These are phyloP conservation scores for Ceratocystis alfenasii DNA, from an alignment of 2,329 filamentous ascomycete genomes.

Conservation along the genomic window DNA sequence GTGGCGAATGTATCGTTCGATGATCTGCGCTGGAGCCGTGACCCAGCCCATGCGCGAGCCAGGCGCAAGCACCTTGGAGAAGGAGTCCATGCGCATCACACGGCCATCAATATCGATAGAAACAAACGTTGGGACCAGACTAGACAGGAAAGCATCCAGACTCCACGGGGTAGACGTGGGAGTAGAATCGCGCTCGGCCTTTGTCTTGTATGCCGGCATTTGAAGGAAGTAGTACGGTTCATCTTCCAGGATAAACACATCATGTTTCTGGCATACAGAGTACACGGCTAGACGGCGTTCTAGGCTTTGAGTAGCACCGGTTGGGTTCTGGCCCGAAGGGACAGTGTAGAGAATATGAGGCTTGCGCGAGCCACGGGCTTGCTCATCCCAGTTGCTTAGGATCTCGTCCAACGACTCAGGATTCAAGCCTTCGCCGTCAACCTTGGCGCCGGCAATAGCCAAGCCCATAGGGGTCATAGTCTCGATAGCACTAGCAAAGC, in stretches of 20 bases:
- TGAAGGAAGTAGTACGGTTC: constrained; percentile 94
- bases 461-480: constrained; percentile 44
- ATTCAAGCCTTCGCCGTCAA: constrained; percentile 44
- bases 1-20: constrained; percentile 71
- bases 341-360: constrained; percentile 49
- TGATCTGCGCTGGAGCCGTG: constrained; percentile 71
- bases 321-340: constrained; percentile 79
- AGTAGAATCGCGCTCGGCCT: constrained; percentile 48
- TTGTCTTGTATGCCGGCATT: constrained; percentile 60
- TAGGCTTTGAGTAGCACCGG: constrained; percentile 64
- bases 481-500: constrained; percentile 62
- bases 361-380: constrained; percentile 35
- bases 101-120: constrained; percentile 77
- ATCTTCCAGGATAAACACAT: constrained; percentile 79
- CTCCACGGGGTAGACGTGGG: constrained; percentile 40
- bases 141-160: constrained; percentile 60
- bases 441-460: constrained; percentile 38
- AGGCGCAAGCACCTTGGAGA: constrained; percentile 81
- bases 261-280: constrained; percentile 66
- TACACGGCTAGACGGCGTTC: constrained; percentile 63
- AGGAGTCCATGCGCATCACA: constrained; percentile 82
- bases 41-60: constrained; percentile 80
- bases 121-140: constrained; percentile 47
- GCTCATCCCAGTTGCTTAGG: constrained; percentile 39
- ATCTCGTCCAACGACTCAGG: constrained; percentile 42